Base-by-base conservation (phyloP, 1,139 yeast genomes). In the Magnusiomyces ingens region DNA sequence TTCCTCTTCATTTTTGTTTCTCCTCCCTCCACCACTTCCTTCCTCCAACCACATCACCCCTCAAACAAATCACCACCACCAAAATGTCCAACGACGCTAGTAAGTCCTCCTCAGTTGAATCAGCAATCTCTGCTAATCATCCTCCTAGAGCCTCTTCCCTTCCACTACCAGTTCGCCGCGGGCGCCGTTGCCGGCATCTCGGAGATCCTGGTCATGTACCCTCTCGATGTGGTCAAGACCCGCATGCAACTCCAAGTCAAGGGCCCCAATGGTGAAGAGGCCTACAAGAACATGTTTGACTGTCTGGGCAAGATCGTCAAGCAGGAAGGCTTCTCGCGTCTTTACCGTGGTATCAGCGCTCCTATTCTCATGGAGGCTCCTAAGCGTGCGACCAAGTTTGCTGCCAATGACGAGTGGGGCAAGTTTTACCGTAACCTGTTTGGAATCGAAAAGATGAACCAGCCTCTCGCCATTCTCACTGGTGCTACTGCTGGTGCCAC, bases 291-390 rank as follows among this genome's bases (percentile, higher is more conserved):
- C 64, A 88, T 95, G 65, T 65, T 90, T 58, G 93, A 87, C 65
- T 88, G 96, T 68, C 71, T 94, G 62, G 73, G 78, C 62, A 89
- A 90, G 72, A 93, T 93, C 62, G 79, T 93, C 62, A 80, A 78
- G 64, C 84, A 81, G 60, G 99, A 94, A 72, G 99, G 99, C 49
- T 62, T 81, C 50, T 73, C 84, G 19, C 79, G 95, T 60, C 78
- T 93, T 57, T 94, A 93, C 72, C 84, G 91, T 69, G 99, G 99
- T 60, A 93, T 93, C 63, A 75, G 85, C 35, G 97, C 99, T 17
- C 99, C 99, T 48, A 88, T 93, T 63, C 77, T 93, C 66, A 93
- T 93, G 99, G 99, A 93, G 70, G 99, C 99, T n/a, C 99, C 99
- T 59, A 93, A 93, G 78, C 67, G 74, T 75, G 99, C 99, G 47